These are phyloP conservation scores for Plantago ovata DNA, from an alignment of 257 asterid species.

Conservation along the genomic window DNA sequence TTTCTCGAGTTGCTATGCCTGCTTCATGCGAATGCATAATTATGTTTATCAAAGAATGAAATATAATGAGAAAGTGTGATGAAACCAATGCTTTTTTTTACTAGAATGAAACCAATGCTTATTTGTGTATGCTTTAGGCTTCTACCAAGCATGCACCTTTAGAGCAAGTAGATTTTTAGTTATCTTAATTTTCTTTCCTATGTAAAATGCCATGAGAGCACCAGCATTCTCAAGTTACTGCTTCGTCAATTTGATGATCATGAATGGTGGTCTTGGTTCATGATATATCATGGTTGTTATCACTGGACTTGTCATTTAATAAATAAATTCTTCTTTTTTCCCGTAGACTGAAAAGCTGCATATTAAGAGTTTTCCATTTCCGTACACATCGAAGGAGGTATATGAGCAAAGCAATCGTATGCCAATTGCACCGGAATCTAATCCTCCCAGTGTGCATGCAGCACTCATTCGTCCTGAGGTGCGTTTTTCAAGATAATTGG, in stretches of 20 bases:
- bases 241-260: too few species aligned
- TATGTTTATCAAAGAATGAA: background rate
- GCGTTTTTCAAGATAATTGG: conserved; percentile 13
- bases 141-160: background rate
- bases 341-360: conserved; percentile 86
- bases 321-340: conserved; percentile 7
- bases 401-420: conserved; percentile 79
- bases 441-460: conserved; percentile 64
- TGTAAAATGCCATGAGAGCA: too few species aligned
- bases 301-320: background rate
- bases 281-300: too few species aligned
- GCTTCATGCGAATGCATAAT: background rate
- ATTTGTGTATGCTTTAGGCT: background rate
- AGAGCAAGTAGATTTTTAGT: background rate
- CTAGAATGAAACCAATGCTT: too few species aligned
- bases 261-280: too few species aligned
- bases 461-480: conserved; percentile 96
- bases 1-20: background rate
- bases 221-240: too few species aligned
- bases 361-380: conserved; percentile 79
- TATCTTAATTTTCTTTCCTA: too few species aligned
- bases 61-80: background rate
- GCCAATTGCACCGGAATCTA: conserved; percentile 94
- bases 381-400: conserved; percentile 74
- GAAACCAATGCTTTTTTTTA: too few species aligned